These are phyloP conservation scores for Phytophthora uliginosa DNA, from an alignment of 352 stramenopile species.

Conservation along the genomic window DNA sequence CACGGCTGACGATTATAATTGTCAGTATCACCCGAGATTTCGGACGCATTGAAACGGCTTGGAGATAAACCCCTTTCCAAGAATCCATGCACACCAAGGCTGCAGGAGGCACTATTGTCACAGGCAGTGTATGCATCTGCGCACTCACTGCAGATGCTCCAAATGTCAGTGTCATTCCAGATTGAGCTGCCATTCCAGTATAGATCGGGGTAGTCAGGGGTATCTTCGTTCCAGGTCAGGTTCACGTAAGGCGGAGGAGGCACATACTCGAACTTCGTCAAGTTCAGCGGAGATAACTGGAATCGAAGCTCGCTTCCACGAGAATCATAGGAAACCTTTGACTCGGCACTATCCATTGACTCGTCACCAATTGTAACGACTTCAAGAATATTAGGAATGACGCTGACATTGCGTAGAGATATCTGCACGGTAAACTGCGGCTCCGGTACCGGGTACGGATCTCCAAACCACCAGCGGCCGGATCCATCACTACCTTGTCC, in stretches of 20 bases:
- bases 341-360: background rate
- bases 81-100: conserved; percentile 45
- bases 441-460: conserved; percentile 29
- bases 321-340: conserved; percentile 12
- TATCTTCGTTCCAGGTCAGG: conserved; percentile 45
- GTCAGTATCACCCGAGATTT: conserved; percentile 1
- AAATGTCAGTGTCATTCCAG: conserved; percentile 1
- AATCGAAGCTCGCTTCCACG: conserved; percentile 23
- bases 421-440: conserved; percentile 45
- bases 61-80: conserved; percentile 29
- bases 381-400: conserved; percentile 30
- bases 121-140: conserved; percentile 24
- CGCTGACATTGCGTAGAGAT: conserved; percentile 42
- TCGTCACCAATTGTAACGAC: conserved; percentile 15
- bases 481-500: conserved; percentile 11
- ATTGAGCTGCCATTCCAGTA: conserved; percentile 16
- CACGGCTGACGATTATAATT: background rate
- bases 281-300: conserved; percentile 36
- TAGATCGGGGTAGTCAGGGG: conserved; percentile 19
- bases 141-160: conserved; percentile 36
- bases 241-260: conserved; percentile 42
- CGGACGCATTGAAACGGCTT: conserved; percentile 10
- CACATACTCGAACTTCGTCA: conserved; percentile 53
- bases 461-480: conserved; percentile 11
- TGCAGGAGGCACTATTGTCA: conserved; percentile 46